Conservation (phyloP, 805 yeast species). For the Metschnikowia rubicola region DNA sequence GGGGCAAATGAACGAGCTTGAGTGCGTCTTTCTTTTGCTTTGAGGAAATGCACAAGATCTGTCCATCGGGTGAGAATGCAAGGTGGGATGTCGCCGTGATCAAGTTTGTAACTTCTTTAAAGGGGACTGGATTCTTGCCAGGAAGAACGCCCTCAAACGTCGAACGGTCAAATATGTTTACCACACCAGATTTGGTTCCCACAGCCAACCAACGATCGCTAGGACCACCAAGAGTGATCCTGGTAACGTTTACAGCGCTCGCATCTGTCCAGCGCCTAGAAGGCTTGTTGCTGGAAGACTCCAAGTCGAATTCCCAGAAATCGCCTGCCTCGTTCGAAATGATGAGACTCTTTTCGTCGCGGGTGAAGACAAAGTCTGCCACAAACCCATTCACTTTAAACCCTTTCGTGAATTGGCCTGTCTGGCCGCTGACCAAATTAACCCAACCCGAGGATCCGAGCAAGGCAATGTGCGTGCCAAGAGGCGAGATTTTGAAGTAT, state of each 20-base stretch:
- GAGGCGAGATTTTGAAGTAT: slow-evolving; percentile 70
- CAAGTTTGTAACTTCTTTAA: slow-evolving; percentile 68
- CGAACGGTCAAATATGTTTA: slow-evolving; percentile 72
- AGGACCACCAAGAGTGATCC: slow-evolving; percentile 66
- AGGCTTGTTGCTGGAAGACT: slow-evolving; percentile 25
- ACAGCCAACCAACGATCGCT: slow-evolving; percentile 80
- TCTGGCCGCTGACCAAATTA: slow-evolving; percentile 67
- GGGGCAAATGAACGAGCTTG: slow-evolving; percentile 81
- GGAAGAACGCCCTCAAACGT: slow-evolving; percentile 9
- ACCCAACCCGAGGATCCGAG: slow-evolving; percentile 90
- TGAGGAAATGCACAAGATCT: slow-evolving; percentile 79
- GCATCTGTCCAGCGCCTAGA: slow-evolving; percentile 77
- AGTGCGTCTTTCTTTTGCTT: slow-evolving; percentile 83
- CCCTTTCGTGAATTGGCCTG: slow-evolving; percentile 85
- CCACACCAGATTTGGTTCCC: slow-evolving; percentile 87
- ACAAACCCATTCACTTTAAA: slow-evolving; percentile 86
- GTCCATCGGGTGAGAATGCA: slow-evolving; percentile 83
- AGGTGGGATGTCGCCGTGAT: slow-evolving; percentile 76
- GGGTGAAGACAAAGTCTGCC: slow-evolving; percentile 72
- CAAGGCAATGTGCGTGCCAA: slow-evolving; percentile 70
- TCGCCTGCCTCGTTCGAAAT: slow-evolving; percentile 78
- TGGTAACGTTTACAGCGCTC: slow-evolving; percentile 81
- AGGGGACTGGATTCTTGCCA: slow-evolving; percentile 43
- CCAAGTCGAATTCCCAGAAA: slow-evolving; percentile 73
- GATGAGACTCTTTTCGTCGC: slow-evolving; percentile 42